Base-by-base conservation (phyloP, 352 stramenopile genomes). In the Globisporangium nunn region DNA sequence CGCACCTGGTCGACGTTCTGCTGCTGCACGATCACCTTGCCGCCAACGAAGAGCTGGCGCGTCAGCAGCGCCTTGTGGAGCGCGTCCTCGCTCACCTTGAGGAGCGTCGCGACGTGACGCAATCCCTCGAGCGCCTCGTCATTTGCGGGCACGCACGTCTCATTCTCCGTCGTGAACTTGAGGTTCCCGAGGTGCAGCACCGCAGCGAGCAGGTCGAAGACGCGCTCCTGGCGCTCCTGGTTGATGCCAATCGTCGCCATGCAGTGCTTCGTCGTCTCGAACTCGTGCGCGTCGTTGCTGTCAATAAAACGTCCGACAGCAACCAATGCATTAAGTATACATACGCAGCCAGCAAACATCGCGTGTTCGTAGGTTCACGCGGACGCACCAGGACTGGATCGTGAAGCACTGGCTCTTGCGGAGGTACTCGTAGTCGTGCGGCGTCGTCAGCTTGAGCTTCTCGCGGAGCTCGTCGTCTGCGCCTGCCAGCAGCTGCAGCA, bases 211-310 rank as follows among this genome's bases (percentile, higher is more conserved):
- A 96, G 65, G 44, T 93, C 74, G 67, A 97, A 97, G 30, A 96
- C 83, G 44, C 84, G 75, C 50, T 88, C 71, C 63, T 96, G 85
- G 14, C 81, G 71, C 14, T 80, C 71, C n/a, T 76, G 68, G 2
- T 76, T 85, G 33, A 97, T 95, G 1, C 88, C 88, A 67, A 97
- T 95, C 3, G 83, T 95, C 49, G 71, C 71, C 85, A 97, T 93
- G 52, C 86, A 95, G 31, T 82, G 69, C 40, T 75, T 85, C 4
- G 88, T 97, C 0, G 72, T 91, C 11, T 64, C 65, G 67, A 97
- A 96, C 67, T 96, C 86, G 47, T 87, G 70, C n/a, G 64, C 72
- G 44, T 96, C 86, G 48, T 94, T 60, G 39, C 59, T 59, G 31
- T 1, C n/a, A 51, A 4, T 18, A 50, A n/a, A 23, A 23, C 23